Conservation (phyloP, 768 basidiomycete genomes). For the Phylloporus arenicola region DNA sequence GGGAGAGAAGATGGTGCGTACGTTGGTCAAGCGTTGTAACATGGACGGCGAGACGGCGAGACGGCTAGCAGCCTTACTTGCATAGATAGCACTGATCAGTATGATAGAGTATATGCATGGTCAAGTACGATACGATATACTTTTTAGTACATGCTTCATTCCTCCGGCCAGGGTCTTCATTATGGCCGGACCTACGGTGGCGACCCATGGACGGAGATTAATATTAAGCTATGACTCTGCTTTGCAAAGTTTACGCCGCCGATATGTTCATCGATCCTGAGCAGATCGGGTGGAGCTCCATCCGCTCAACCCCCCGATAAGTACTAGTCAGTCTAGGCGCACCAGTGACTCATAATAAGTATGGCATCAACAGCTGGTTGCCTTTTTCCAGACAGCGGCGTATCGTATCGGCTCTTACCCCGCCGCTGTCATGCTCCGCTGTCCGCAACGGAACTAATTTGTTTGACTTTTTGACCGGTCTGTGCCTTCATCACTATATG, state of each 20-base stretch:
- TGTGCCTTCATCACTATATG: not conserved
- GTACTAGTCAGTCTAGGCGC: not conserved
- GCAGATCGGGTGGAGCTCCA: not conserved
- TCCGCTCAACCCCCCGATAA: not conserved
- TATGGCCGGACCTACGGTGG: not conserved
- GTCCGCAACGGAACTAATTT: not conserved
- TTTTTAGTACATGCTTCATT: not conserved
- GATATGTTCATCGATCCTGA: not conserved
- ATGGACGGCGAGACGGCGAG: conserved; percentile 25
- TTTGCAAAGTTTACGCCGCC: not conserved
- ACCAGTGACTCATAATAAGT: not conserved
- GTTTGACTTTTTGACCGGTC: not conserved
- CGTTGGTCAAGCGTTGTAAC: conserved; percentile 24
- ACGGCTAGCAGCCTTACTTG: conserved; percentile 14
- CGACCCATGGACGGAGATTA: not conserved
- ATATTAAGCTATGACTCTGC: not conserved
- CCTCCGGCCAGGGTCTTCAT: not conserved
- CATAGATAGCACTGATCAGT: not conserved
- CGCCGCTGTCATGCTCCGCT: not conserved
- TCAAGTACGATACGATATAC: not conserved
- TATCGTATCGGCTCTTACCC: not conserved
- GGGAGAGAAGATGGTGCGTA: conserved; percentile 22
- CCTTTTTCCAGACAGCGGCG: not conserved
- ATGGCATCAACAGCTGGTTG: not conserved
- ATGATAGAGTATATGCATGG: not conserved